Base-by-base conservation (phyloP, 2,329 filamentous ascomycete species). In the Hymenoscyphus albidus region DNA sequence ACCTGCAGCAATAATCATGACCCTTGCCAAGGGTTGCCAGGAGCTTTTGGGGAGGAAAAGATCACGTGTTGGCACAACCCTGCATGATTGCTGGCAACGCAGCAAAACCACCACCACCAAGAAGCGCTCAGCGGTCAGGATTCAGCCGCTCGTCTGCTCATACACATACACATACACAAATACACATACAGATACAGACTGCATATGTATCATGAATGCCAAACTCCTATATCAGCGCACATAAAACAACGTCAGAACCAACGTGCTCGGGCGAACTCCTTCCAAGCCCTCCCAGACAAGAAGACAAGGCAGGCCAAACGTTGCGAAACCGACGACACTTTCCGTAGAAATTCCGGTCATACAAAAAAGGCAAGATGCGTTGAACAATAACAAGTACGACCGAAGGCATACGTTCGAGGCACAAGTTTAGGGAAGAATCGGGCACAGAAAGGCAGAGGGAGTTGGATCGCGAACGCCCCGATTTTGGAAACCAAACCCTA, bases 341-440 rank as follows among this genome's bases (percentile, higher is more conserved):
- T 32, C 55, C 32, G 42, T 42, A 40, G 38, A 61, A 32, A 54
- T 32, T 58, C 42, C 39, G 48, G 58, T 56, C 44, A 40, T 65
- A 62, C 64, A 31, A 54, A n/a, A 57, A 57, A 61, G 58, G 58
- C 64, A 65, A 42, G 56, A 65, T 65, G 61, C 59, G 54, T 65
- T 63, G 64, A 65, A 55, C 51, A 58, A 58, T 18, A 58, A 42
- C n/a, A 38, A n/a, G 32, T 54, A 35, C 54, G 61, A 62, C 40
- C 44, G 63, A 64, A 54, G 63, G 64, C 56, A 60, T 60, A 61
- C 32, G 60, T 61, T 59, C 42, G 57, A 61, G 62, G 58, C 31
- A 64, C 18, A 58, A 35, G 61, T 51, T 22, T 56, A 62, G 55
- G 60, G 60, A 58, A 48, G 58, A 57, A 58, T 22, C 39, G 56